Conservation (phyloP, 148 eudicot genomes). For the Pharnaceum exiguum region DNA sequence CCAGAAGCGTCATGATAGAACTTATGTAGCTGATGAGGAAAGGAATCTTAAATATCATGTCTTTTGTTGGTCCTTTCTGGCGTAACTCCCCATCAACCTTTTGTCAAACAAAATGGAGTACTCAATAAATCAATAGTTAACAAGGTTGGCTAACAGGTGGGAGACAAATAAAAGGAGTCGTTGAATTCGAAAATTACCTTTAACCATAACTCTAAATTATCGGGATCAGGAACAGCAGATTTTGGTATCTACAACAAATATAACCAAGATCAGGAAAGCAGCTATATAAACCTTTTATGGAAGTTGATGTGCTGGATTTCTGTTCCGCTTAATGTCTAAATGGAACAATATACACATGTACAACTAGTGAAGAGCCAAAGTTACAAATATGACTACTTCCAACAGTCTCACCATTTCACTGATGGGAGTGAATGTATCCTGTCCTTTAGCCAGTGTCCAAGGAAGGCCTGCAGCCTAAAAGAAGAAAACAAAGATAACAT, state of each 20-base stretch:
- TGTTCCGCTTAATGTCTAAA: not conserved
- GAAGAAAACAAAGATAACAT: not conserved
- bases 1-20: constrained; percentile 84
- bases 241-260: constrained; percentile 27
- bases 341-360: not conserved
- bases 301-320: not conserved
- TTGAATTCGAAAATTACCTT: too few species aligned
- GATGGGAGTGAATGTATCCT: constrained; percentile 98
- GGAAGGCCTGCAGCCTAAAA: constrained; percentile 93
- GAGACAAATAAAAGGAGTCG: not conserved
- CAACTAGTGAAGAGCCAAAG: not conserved
- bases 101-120: constrained; percentile 6
- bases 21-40: constrained; percentile 94
- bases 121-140: not conserved
- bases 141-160: not conserved
- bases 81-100: constrained; percentile 89
- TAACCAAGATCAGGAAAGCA: not conserved
- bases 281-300: not conserved
- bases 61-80: constrained; percentile 85
- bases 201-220: constrained; percentile 85
- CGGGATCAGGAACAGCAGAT: constrained; percentile 77
- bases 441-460: constrained; percentile 90
- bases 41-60: constrained; percentile 92
- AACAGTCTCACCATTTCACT: constrained; percentile 82
- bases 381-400: too few species aligned